Evolutionary conservation across 2,329 filamentous ascomycete species (phyloP).

Genomic region (Colletotrichum graminicola): DNA sequence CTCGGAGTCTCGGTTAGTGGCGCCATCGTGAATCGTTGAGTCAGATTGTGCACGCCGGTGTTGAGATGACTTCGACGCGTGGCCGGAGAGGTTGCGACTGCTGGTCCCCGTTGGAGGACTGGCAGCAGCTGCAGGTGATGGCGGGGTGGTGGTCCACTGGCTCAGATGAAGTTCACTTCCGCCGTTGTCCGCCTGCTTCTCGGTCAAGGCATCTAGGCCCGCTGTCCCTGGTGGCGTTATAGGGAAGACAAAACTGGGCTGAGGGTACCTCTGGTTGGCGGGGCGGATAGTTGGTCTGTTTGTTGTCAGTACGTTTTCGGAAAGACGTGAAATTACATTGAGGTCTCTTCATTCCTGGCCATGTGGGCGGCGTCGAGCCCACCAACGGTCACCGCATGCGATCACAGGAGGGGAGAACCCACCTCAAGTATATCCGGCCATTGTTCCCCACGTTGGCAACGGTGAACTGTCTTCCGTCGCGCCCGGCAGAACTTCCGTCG

Average conservation of each 20-base stretch:
- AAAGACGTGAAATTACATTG: slow-evolving; percentile 26
- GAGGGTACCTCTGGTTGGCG: slow-evolving; percentile 71
- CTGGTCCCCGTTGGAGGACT: slow-evolving; percentile 52
- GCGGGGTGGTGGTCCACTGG: slow-evolving; percentile 59
- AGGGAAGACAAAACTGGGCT: slow-evolving; percentile 71
- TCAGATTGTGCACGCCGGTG: slow-evolving; percentile 80
- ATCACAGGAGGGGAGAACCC: slow-evolving; percentile 49
- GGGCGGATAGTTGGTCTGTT: slow-evolving; percentile 71
- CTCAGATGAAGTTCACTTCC: slow-evolving; percentile 49
- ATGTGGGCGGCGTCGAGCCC: neutral
- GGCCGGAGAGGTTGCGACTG: slow-evolving; percentile 51
- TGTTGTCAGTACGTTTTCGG: slow-evolving; percentile 43
- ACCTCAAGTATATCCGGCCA: slow-evolving; percentile 86
- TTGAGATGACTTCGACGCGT: slow-evolving; percentile 46
- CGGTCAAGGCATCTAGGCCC: slow-evolving; percentile 62
- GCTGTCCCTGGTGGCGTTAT: slow-evolving; percentile 71
- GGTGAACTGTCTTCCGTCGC: slow-evolving; percentile 79
- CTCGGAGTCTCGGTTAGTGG: slow-evolving; percentile 65
- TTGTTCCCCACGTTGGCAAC: slow-evolving; percentile 87
- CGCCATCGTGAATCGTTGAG: slow-evolving; percentile 78
- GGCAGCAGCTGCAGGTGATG: slow-evolving; percentile 44
- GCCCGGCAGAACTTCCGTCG: slow-evolving; percentile 71
- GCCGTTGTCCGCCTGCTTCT: slow-evolving; percentile 46
- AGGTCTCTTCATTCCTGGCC: slow-evolving; percentile 35
- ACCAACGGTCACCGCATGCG: slow-evolving; percentile 26